phyloP scores from a whole-genome alignment of 2,329 filamentous ascomycete genomes.

The Diaporthe vexans region DNA sequence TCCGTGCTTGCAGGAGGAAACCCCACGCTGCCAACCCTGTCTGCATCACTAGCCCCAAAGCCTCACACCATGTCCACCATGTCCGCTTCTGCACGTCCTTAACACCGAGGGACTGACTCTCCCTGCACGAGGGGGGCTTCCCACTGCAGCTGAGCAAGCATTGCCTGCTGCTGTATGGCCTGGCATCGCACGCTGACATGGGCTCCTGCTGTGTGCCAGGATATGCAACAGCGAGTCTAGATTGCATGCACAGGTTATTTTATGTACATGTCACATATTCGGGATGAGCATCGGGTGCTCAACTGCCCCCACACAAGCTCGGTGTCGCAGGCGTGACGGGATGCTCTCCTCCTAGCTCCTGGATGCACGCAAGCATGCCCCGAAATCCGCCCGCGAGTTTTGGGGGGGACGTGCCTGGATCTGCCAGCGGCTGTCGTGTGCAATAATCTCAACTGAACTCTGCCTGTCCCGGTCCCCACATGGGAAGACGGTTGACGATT shows the following conservation, averaged over 20 bases:
- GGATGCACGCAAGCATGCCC: conserved; percentile 21
- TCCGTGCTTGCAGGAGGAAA: conserved; percentile 38
- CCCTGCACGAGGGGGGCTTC: conserved; percentile 1
- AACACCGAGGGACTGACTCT: conserved; percentile 24
- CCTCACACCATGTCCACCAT: conserved; percentile 26
- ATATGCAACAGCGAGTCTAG: conserved; percentile 20
- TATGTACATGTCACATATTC: conserved; percentile 11
- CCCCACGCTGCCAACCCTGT: conserved; percentile 36
- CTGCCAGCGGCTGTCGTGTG: conserved; percentile 20
- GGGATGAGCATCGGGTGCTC: conserved; percentile 24
- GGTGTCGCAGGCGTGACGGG: conserved; percentile 18
- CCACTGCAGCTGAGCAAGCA: conserved; percentile 21
- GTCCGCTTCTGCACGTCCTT: conserved; percentile 15
- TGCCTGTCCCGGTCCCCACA: conserved; percentile 25
- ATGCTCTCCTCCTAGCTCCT: conserved; percentile 15
- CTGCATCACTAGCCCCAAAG: conserved; percentile 27
- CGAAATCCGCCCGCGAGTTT: background rate
- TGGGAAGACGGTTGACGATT: conserved; percentile 15
- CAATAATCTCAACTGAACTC: conserved; percentile 20
- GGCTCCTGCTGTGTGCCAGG: conserved; percentile 23
- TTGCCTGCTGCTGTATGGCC: conserved; percentile 6
- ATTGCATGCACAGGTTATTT: conserved; percentile 11
- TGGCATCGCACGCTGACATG: conserved; percentile 17
- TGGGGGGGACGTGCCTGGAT: conserved; percentile 6
- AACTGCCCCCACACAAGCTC: conserved; percentile 13